These are phyloP conservation scores for Oryza punctata DNA, from an alignment of 176 grass and related monocot species.

Conservation along the genomic window DNA sequence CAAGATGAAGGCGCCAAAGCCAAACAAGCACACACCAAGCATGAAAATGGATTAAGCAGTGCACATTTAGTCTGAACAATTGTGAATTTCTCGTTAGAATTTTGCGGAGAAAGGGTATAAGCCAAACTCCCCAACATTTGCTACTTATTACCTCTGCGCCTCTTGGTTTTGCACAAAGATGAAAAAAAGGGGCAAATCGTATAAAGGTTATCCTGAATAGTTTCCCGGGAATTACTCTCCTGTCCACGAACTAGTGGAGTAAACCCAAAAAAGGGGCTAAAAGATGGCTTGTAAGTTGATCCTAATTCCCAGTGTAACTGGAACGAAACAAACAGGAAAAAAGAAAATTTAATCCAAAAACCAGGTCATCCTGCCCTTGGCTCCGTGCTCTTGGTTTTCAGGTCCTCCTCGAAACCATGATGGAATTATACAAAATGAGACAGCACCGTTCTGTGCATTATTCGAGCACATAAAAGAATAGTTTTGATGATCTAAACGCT, in stretches of 20 bases:
- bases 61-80: too few species aligned
- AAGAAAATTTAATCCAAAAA: constrained; percentile 26
- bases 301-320: background rate
- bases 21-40: too few species aligned
- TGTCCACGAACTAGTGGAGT: background rate
- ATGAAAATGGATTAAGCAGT: too few species aligned
- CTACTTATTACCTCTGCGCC: constrained; percentile 23
- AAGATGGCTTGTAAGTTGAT: background rate
- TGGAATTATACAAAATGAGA: constrained; percentile 31
- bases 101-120: too few species aligned
- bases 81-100: too few species aligned
- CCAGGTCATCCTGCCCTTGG: constrained; percentile 7
- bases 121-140: background rate
- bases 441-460: constrained; percentile 27
- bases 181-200: background rate
- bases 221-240: background rate
- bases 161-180: background rate
- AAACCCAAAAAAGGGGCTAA: background rate
- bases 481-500: constrained; percentile 22
- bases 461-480: constrained; percentile 35
- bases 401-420: constrained; percentile 10
- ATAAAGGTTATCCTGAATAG: background rate
- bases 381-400: constrained; percentile 12
- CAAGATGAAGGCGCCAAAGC: too few species aligned
- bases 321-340: background rate